Base-by-base conservation (phyloP, 164 flowering plant species). In the Cinnamomum chago region DNA sequence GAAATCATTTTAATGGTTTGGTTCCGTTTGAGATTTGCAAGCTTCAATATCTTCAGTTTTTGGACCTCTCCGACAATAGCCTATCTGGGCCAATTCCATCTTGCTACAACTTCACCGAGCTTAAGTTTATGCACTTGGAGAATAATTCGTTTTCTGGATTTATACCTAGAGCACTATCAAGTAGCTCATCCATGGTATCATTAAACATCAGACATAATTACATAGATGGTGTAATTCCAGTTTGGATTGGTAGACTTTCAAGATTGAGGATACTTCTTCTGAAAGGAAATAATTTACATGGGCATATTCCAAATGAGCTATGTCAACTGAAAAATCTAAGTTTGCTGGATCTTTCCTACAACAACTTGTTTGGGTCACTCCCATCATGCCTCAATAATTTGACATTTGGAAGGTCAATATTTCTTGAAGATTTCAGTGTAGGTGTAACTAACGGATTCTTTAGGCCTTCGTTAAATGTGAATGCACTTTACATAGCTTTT, bases 221-320 rank as follows among this genome's bases (percentile, higher is more conserved):
- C 18, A 24, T 83, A 13, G 71, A 50, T 13, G 83, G 80, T 28
- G 40, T 5, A 1, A 77, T 82, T 20, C 78, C 78, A 13, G 22
- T 15, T 13, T 76, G 67, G 75, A 64, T 72, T 9, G 64, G 64
- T 0, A 1, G 3, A 5, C 7, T 60, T 60, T 11, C 24, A 5
- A n/a, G 23, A 5, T 60, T 64, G 12, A 64, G 30, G 33, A 12
- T 24, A 6, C 67, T 64, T 64, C 67, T 64, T 12, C 5, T 64
- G 28, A 3, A 13, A 24, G 28, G 28, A 13, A 64, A 64, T 64
- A 25, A 25, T 64, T 64, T 77, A 17, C 55, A 64, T 20, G 80
- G 76, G n/a, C 17, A n/a, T 14, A 77, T 77, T 64, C 65, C 80
- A 5, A 22, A 30, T 62, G 28, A 64, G 60, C n/a, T 55, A 3